These are phyloP conservation scores for Cercophora samala DNA, from an alignment of 495 filamentous ascomycete species.

Conservation along the genomic window DNA sequence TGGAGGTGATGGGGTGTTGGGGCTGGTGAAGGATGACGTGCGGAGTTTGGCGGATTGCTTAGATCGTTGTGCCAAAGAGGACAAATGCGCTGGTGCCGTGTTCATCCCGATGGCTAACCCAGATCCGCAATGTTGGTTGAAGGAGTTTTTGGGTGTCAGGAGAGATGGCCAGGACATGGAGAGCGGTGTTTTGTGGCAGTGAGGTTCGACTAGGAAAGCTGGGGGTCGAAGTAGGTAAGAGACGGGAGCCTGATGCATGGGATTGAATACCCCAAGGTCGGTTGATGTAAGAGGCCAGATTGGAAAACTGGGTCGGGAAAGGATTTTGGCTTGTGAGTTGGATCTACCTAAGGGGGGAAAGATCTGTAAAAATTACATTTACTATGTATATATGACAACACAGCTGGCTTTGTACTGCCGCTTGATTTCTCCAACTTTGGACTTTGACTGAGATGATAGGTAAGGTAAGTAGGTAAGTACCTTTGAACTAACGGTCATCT, in stretches of 20 bases:
- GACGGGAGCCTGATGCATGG: neutral
- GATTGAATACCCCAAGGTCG: neutral
- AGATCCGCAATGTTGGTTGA: slow-evolving; percentile 24
- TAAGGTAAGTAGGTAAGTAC: no score
- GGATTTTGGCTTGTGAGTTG: neutral
- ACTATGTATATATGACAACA: neutral
- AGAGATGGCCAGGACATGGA: slow-evolving; percentile 1
- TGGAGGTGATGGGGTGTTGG: slow-evolving; percentile 20
- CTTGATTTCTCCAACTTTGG: no score
- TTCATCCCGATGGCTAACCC: slow-evolving; percentile 7
- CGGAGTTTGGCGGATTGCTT: slow-evolving; percentile 19
- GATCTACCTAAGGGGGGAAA: neutral
- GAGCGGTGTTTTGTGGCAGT: slow-evolving; percentile 21
- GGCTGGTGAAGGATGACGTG: neutral
- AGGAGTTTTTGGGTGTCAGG: slow-evolving; percentile 21
- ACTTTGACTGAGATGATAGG: no score
- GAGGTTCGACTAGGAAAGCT: neutral
- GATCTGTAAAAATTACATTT: neutral
- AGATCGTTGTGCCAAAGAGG: slow-evolving; percentile 19
- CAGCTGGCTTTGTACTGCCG: no score
- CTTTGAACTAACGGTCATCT: no score
- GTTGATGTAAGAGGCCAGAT: no score
- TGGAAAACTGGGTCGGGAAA: no score
- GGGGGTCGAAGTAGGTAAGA: neutral
- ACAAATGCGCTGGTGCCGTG: slow-evolving; percentile 21